Conservation (phyloP, 257 asterid species). For the Solanum appendiculatum region DNA sequence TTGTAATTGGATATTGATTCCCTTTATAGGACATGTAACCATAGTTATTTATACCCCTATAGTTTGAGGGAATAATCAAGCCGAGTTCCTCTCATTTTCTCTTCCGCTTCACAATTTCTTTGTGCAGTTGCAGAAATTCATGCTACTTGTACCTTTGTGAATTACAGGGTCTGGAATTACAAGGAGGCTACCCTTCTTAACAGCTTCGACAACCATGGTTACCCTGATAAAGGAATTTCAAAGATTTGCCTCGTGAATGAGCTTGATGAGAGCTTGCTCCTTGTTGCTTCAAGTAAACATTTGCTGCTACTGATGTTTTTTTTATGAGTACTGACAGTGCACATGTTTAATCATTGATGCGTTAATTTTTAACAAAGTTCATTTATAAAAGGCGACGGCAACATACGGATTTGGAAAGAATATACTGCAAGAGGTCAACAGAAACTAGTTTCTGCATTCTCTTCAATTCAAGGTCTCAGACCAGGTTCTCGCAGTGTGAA, state of each 20-base stretch:
- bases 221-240: conserved; percentile 60
- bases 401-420: conserved; percentile 69
- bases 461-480: conserved; percentile 78
- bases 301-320: conserved; percentile 1
- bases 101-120: background rate
- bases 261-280: conserved; percentile 65
- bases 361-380: conserved; percentile 1
- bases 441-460: conserved; percentile 79
- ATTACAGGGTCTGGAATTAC: conserved; percentile 21
- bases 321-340: conserved; percentile 1
- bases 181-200: conserved; percentile 59
- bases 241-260: conserved; percentile 75
- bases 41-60: background rate
- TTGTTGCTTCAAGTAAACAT: conserved; percentile 71
- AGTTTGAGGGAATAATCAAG: background rate
- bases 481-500: conserved; percentile 73
- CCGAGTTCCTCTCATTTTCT: background rate
- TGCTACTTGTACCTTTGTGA: background rate
- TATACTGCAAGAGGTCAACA: conserved; percentile 57
- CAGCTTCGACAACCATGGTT: conserved; percentile 59
- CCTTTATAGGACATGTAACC: background rate
- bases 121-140: background rate
- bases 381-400: conserved; percentile 47
- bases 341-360: background rate
- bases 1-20: background rate